Evolutionary conservation across 257 asterid species (phyloP), one percentile per base, ranked within the genome.

Genomic region (Anisodus tanguticus): DNA sequence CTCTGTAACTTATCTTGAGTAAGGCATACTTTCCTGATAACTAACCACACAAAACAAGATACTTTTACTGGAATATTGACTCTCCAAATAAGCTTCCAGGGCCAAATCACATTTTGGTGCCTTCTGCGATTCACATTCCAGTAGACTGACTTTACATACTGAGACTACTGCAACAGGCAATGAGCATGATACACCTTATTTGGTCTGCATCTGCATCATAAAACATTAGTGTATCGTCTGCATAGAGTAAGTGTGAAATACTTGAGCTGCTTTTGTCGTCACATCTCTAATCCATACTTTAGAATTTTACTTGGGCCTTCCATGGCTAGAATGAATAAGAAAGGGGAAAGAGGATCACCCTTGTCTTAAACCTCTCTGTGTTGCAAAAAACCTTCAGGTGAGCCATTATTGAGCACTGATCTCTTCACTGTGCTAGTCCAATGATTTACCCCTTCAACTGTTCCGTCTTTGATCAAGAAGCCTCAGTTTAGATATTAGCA

Each of bases 391-490:
- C n/a, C 45, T 64, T 64, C 5, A 31, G 71, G 9, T 11, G 45
- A 31, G 45, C 45, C 71, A 31, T 31, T 31, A 31, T 64, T 64
- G n/a, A 31, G 45, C 45, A 31, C 10, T 31, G 45, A 31, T 64
- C 7, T 31, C 45, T 64, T 64, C n/a, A 31, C 45, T 64, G 71
- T 3, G 9, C 71, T 64, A 64, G 4, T 64, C 71, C 0, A 39
- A 26, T 64, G 71, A 64, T 64, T 63, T 64, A 64, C 71, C 71
- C 26, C 45, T 64, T 64, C n/a, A 64, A 11, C 17, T 31, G 71
- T 64, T 64, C 43, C 31, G 45, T 62, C 71, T 13, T 64, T 64
- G 9, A 64, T 26, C 12, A 64, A 64, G 45, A 70, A 70, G 47
- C 41, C 78, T 41, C 78, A 70, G 10, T 70, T 41, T 17, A 17